A percentile compares a stretch with the other conserved stretches of the same genome.
These are phyloP conservation scores for Hypoxylon subgilvum DNA, from an alignment of 495 filamentous ascomycete genomes.

Conservation along the genomic window DNA sequence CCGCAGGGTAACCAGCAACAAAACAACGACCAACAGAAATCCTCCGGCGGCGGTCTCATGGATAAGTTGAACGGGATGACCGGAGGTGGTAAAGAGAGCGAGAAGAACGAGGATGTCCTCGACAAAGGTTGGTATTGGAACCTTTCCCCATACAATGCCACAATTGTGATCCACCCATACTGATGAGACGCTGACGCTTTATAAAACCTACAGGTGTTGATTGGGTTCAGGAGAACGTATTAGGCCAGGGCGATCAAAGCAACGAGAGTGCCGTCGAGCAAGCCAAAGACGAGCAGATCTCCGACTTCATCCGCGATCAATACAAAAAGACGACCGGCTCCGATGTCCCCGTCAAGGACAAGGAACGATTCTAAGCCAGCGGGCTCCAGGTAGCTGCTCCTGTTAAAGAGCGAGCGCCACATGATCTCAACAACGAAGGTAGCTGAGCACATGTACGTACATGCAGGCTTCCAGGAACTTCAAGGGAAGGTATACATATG, in stretches of 20 bases:
- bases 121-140: conserved; percentile 61
- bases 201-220: conserved; percentile 63
- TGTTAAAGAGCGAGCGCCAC: too few relatives aligned
- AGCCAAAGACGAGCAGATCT: conserved; percentile 74
- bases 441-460: too few relatives aligned
- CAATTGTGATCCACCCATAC: too few relatives aligned
- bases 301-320: conserved; percentile 64
- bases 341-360: conserved; percentile 69
- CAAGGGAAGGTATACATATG: too few relatives aligned
- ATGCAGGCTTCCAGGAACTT: too few relatives aligned
- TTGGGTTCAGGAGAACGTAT: conserved; percentile 67
- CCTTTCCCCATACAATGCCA: background rate
- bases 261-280: conserved; percentile 76
- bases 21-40: conserved; percentile 21
- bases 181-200: conserved; percentile 10
- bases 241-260: conserved; percentile 69
- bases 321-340: conserved; percentile 67
- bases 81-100: conserved; percentile 68
- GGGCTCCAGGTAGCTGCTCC: too few relatives aligned
- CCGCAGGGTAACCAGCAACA: conserved; percentile 20
- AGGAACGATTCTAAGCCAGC: conserved; percentile 44
- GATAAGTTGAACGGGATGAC: conserved; percentile 65
- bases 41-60: conserved; percentile 56
- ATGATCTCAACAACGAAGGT: background rate
- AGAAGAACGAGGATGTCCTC: conserved; percentile 72